Evolutionary conservation across 352 stramenopile genomes (phyloP).

Genomic region (Globisporangium paddicum): DNA sequence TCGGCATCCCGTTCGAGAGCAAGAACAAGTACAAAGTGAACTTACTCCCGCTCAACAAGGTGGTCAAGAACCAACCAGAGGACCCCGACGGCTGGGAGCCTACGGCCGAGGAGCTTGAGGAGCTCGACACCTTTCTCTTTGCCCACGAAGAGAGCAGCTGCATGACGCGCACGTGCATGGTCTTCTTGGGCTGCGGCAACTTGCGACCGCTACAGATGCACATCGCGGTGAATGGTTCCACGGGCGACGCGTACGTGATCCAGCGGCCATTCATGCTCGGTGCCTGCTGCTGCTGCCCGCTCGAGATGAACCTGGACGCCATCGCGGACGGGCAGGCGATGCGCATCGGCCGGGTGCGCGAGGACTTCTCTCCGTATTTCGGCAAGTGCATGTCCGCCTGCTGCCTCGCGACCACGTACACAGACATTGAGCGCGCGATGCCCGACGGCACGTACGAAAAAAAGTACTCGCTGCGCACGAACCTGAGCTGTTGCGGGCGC

Average conservation of each 20-base stretch:
- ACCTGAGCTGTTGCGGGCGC: conserved; percentile 48
- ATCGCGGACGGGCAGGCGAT: conserved; percentile 14
- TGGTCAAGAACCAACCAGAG: conserved; percentile 41
- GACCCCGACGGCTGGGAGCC: conserved; percentile 47
- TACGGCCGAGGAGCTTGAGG: conserved; percentile 33
- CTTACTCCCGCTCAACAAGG: conserved; percentile 37
- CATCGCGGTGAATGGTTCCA: conserved; percentile 30
- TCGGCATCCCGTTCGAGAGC: conserved; percentile 49
- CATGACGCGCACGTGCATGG: conserved; percentile 25
- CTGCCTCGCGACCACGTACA: conserved; percentile 61
- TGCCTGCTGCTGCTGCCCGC: conserved; percentile 28
- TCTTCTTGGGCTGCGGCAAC: conserved; percentile 30
- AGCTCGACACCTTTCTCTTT: conserved; percentile 43
- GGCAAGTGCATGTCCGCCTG: conserved; percentile 30
- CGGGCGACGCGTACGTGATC: conserved; percentile 45
- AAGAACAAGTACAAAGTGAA: conserved; percentile 59
- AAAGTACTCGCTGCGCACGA: conserved; percentile 45
- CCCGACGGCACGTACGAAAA: conserved; percentile 52
- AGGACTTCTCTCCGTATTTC: conserved; percentile 56
- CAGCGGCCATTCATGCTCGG: conserved; percentile 33
- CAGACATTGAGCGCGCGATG: conserved; percentile 46
- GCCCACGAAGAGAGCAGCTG: conserved; percentile 38
- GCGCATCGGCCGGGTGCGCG: conserved; percentile 39
- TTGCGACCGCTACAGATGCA: conserved; percentile 43
- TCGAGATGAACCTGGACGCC: conserved; percentile 40